Conservation (phyloP, 2,329 filamentous ascomycete species). For the Sclerotinia borealis region DNA sequence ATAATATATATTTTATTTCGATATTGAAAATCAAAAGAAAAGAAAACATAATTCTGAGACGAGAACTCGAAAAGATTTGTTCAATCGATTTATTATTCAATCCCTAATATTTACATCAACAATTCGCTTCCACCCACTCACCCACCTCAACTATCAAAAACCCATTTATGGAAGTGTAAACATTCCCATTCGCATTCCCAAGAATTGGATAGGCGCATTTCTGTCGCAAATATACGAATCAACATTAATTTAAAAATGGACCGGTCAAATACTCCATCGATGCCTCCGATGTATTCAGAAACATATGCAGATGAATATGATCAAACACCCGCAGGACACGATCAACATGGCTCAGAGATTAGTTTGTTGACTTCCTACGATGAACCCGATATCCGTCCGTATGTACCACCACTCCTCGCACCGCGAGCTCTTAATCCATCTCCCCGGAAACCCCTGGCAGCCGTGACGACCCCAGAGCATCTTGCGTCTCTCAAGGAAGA, state of each 20-base stretch:
- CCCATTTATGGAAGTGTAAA: constrained; percentile 8
- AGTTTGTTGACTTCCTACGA: constrained; percentile 59
- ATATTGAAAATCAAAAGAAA: background rate
- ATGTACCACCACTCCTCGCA: constrained; percentile 39
- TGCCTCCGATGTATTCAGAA: constrained; percentile 50
- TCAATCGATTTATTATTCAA: too few species aligned
- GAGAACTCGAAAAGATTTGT: background rate
- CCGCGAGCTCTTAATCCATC: constrained; percentile 23
- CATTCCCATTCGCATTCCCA: constrained; percentile 5
- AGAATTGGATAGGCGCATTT: constrained; percentile 5
- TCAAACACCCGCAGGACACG: constrained; percentile 38
- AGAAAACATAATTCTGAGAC: background rate
- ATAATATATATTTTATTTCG: background rate
- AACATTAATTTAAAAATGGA: constrained; percentile 24
- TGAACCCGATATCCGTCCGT: constrained; percentile 47
- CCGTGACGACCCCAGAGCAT: constrained; percentile 34
- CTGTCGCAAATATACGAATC: constrained; percentile 19
- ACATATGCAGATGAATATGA: constrained; percentile 49
- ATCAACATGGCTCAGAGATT: constrained; percentile 45
- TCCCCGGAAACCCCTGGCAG: constrained; percentile 18
- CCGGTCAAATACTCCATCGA: constrained; percentile 43
- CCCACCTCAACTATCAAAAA: too few species aligned
- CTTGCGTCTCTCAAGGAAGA: constrained; percentile 35
- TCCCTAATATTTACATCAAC: background rate
- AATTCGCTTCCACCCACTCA: background rate